Percentiles rank a stretch among this genome's conserved stretches.
phyloP scores from a whole-genome alignment of 768 basidiomycete genomes.

The Boletus sp. region DNA sequence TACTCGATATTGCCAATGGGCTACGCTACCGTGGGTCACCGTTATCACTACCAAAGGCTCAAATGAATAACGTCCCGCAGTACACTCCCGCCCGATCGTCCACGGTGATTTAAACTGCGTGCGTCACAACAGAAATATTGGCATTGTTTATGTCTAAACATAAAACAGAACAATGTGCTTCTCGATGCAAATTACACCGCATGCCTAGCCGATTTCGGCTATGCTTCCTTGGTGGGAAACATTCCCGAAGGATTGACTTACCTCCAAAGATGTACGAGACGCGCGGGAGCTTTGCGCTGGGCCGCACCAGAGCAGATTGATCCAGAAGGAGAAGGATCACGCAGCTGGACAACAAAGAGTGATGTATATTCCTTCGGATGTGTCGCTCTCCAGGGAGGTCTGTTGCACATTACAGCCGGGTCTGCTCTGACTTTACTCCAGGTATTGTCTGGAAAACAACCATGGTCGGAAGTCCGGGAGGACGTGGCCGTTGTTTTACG shows the following conservation, averaged over 20 bases:
- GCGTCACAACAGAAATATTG: not conserved
- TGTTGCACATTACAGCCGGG: constrained; percentile 33
- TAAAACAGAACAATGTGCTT: constrained; percentile 15
- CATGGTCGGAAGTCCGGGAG: not conserved
- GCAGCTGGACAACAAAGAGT: not conserved
- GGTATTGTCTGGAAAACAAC: constrained; percentile 10
- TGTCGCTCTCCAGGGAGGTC: constrained; percentile 31
- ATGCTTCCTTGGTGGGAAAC: constrained; percentile 22
- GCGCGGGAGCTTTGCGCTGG: constrained; percentile 38
- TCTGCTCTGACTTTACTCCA: not conserved
- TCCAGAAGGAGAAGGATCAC: constrained; percentile 14
- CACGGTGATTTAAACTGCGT: constrained; percentile 12
- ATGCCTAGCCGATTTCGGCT: constrained; percentile 43
- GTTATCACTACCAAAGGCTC: no score
- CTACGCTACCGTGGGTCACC: not conserved
- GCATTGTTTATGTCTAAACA: no score
- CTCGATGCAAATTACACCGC: constrained; percentile 27
- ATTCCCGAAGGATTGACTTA: constrained; percentile 7
- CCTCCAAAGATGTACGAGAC: constrained; percentile 24
- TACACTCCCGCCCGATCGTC: constrained; percentile 5
- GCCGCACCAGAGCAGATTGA: constrained; percentile 35
- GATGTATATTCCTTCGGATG: constrained; percentile 26
- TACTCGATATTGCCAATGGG: not conserved
- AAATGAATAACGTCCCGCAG: not conserved
- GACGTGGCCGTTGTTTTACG: constrained; percentile 1